Evolutionary conservation across 176 grass and related monocot species (phyloP), one percentile per base, ranked within the genome.

Genomic region (Lolium perenne): DNA sequence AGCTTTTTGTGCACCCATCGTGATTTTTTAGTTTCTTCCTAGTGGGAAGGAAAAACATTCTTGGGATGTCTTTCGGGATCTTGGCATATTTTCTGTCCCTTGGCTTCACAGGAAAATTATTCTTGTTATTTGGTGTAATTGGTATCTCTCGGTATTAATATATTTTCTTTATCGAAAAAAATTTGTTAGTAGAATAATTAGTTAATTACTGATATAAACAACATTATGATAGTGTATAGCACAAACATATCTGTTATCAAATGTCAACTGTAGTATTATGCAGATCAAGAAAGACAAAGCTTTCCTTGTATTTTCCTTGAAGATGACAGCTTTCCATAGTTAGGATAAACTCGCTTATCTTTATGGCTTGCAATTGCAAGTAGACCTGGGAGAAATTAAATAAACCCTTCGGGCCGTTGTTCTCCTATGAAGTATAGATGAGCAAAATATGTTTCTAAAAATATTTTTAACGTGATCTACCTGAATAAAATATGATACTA

Each of bases 101-200:
- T 35, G 70, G 20, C 11, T 50, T 84, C 50, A 22, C 73, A 55
- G 47, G 59, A 29, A 85, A 77, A 76, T 58, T 26, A 76, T 84
- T 77, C 17, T 54, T 76, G 17, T 84, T 29, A 29, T 29, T 29
- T 29, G 29, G 29, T 29, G 29, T 29, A 29, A 29, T 29, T 29
- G 29, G 29, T 29, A 29, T 29, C 29, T 29, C 29, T 29, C 29
- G 29, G 29, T 29, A 29, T 29, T 29, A 29, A 29, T 29, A 29
- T 29, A 29, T 29, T 29, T 29, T 29, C 29, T 29, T 29, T 29
- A 29, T 29, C 29, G 29, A 29, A 29, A 29, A 29, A 29, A 29
- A 29, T 29, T 66, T 67, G 50, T 13, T 40, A 84, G 2, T 66
- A 41, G 11, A 76, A 77, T 55, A 77, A 63, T 35, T 35, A 35